phyloP scores from a whole-genome alignment of 225 moss, liverwort and hornwort species.

The Pseudisothecium myosuroides region DNA sequence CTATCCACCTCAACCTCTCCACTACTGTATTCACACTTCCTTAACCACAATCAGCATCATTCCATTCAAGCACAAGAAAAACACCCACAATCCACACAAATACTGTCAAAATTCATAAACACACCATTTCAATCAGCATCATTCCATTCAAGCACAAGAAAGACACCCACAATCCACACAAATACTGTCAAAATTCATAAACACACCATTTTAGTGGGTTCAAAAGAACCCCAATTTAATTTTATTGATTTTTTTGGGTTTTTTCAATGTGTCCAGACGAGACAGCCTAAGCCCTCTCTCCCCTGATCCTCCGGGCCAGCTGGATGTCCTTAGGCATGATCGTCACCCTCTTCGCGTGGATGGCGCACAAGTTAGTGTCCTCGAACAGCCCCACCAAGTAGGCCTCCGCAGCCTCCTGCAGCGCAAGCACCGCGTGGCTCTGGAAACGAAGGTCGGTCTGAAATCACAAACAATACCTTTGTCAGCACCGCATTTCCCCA shows the following conservation, averaged over 20 bases:
- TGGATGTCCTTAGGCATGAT: neutral
- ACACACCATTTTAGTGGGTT: slow-evolving; percentile 16
- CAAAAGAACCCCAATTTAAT: slow-evolving; percentile 23
- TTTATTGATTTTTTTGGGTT: neutral
- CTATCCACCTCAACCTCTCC: neutral
- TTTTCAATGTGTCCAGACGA: neutral
- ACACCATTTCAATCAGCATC: neutral
- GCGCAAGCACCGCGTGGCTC: neutral
- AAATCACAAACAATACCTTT: neutral
- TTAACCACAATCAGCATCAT: neutral
- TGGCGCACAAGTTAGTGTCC: neutral
- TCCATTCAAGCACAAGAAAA: neutral
- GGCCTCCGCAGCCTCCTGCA: neutral
- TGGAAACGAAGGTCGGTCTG: neutral
- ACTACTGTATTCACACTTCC: no score
- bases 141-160: neutral
- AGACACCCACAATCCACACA: neutral
- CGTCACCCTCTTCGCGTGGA: slow-evolving; percentile 13
- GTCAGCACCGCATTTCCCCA: neutral
- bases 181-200: neutral
- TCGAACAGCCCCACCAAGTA: neutral
- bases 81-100: neutral
- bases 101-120: neutral
- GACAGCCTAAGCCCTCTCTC: neutral
- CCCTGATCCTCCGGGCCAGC: neutral